These are phyloP conservation scores for Fagus sylvatica DNA, from an alignment of 306 rosid genomes.

Conservation along the genomic window DNA sequence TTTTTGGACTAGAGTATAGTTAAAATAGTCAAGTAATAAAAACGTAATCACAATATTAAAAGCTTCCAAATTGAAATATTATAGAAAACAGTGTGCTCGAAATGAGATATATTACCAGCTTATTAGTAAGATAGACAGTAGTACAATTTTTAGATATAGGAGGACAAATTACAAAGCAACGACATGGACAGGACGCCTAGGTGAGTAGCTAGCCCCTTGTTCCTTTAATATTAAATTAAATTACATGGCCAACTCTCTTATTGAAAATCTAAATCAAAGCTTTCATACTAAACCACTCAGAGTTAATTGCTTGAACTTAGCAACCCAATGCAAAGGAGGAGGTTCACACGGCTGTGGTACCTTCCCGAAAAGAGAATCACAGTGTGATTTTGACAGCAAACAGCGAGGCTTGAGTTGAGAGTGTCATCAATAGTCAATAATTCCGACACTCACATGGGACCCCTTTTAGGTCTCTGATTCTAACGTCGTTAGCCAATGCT, in stretches of 20 bases:
- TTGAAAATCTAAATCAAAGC: neutral
- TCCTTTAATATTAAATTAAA: too few species aligned
- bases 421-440: constrained; percentile 38
- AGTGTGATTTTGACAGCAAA: constrained; percentile 18
- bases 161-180: neutral
- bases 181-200: neutral
- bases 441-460: constrained; percentile 39
- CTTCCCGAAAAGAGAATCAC: constrained; percentile 44
- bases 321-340: constrained; percentile 19
- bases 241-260: neutral
- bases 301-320: constrained; percentile 23
- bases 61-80: neutral
- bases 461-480: neutral
- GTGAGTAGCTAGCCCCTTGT: neutral
- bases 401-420: neutral
- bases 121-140: neutral
- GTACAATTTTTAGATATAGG: neutral
- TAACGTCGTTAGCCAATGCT: constrained; percentile 32
- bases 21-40: neutral
- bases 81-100: neutral
- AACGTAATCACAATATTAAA: too few species aligned
- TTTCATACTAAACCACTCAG: constrained; percentile 26
- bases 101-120: neutral
- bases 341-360: constrained; percentile 26
- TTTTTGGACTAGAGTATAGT: neutral